phyloP scores from a whole-genome alignment of 2,329 filamentous ascomycete genomes.

The Pestalotiopsis sp. region DNA sequence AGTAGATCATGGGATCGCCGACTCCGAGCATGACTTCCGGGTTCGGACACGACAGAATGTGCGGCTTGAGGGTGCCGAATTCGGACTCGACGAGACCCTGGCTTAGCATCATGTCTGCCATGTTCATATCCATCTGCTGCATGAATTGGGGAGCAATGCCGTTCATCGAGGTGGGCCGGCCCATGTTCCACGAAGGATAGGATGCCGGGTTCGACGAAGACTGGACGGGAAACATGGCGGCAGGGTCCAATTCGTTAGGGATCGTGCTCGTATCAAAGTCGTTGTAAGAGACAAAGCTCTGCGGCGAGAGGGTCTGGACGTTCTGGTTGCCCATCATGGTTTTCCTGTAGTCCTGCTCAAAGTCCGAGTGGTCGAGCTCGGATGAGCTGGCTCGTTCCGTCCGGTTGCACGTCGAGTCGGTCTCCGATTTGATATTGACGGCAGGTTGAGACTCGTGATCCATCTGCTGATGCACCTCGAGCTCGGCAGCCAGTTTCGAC shows the following conservation, averaged over 20 bases:
- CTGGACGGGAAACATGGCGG: conserved; percentile 30
- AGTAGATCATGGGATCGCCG: conserved; percentile 62
- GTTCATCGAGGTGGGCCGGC: conserved; percentile 36
- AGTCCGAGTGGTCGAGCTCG: conserved; percentile 58
- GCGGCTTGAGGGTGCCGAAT: conserved; percentile 58
- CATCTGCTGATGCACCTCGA: conserved; percentile 48
- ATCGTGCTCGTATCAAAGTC: conserved; percentile 41
- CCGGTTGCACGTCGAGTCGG: conserved; percentile 37
- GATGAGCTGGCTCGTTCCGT: conserved; percentile 57
- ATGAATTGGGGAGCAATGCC: conserved; percentile 42
- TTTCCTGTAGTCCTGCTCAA: conserved; percentile 57
- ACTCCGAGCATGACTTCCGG: conserved; percentile 60
- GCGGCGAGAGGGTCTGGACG: conserved; percentile 54
- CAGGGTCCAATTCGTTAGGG: conserved; percentile 29
- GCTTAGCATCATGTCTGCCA: conserved; percentile 49
- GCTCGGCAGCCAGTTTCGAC: conserved; percentile 56
- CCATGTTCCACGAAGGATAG: conserved; percentile 38
- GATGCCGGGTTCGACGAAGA: conserved; percentile 30
- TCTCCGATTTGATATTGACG: conserved; percentile 35
- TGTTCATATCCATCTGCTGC: conserved; percentile 41
- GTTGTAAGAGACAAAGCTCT: conserved; percentile 50
- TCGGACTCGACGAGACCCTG: conserved; percentile 55
- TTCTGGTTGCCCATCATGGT: conserved; percentile 47
- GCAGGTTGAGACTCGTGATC: conserved; percentile 33
- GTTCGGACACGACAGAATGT: conserved; percentile 54